These are phyloP conservation scores for Penicillium hordei DNA, from an alignment of 2,329 filamentous ascomycete species.

Conservation along the genomic window DNA sequence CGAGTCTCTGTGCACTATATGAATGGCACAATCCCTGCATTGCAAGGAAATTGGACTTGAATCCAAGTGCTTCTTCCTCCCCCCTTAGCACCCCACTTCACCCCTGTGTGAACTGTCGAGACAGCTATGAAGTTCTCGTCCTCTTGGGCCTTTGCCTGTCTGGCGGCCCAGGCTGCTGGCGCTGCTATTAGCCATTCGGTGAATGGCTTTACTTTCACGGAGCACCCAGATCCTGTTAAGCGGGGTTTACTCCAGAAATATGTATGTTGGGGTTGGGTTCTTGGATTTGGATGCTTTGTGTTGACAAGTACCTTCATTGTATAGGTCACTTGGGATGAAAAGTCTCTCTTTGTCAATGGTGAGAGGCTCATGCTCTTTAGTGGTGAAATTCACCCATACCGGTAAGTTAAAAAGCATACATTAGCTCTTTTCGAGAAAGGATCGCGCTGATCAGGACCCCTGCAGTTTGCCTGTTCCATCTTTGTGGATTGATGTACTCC, in stretches of 20 bases:
- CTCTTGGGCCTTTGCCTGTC: constrained; percentile 33
- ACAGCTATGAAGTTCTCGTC: constrained; percentile 44
- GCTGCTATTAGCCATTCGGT: constrained; percentile 52
- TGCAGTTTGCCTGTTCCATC: constrained; percentile 58
- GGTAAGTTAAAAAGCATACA: constrained; percentile 34
- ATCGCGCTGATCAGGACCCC: neutral
- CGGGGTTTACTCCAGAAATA: constrained; percentile 56
- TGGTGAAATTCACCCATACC: constrained; percentile 71
- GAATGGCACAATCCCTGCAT: constrained; percentile 18
- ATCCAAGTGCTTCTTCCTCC: neutral
- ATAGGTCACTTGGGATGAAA: constrained; percentile 68
- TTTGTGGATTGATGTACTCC: constrained; percentile 71
- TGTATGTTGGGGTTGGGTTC: constrained; percentile 39
- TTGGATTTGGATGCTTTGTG: neutral
- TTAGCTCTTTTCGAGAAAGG: neutral
- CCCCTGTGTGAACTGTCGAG: neutral
- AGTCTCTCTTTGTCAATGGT: constrained; percentile 68
- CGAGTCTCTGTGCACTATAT: constrained; percentile 16
- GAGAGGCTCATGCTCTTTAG: constrained; percentile 70
- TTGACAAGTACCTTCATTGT: neutral
- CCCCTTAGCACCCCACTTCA: neutral
- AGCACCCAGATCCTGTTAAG: constrained; percentile 41
- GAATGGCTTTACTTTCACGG: constrained; percentile 49
- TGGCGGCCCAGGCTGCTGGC: constrained; percentile 49
- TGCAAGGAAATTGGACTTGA: neutral